Evolutionary conservation across 2,329 filamentous ascomycete species (phyloP).

Genomic region (Dryadomyces quercus-mongolicae): DNA sequence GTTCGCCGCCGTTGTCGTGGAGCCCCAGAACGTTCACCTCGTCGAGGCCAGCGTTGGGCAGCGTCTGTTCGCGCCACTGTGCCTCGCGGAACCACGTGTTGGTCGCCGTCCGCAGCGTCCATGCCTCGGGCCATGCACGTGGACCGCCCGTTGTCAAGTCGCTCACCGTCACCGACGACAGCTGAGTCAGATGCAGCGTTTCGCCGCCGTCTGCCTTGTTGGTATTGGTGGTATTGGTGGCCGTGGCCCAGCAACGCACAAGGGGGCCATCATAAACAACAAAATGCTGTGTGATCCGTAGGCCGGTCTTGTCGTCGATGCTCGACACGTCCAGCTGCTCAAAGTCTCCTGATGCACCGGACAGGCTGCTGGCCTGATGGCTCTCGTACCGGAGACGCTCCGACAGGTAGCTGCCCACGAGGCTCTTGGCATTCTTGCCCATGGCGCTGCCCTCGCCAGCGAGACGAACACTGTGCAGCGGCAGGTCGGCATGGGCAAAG

Average conservation of each 20-base stretch:
- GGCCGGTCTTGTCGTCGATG: constrained; percentile 9
- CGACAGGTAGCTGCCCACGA: constrained; percentile 15
- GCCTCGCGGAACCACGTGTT: constrained; percentile 21
- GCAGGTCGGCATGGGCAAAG: constrained; percentile 3
- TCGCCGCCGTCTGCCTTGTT: not conserved
- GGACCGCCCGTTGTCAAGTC: constrained; percentile 12
- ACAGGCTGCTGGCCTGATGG: too few species aligned
- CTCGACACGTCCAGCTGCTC: constrained; percentile 11
- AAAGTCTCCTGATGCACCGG: too few species aligned
- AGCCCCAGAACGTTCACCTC: constrained; percentile 14
- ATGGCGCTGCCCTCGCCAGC: constrained; percentile 15
- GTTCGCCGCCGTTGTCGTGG: constrained; percentile 5
- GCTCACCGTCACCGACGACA: constrained; percentile 16
- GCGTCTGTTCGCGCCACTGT: constrained; percentile 17
- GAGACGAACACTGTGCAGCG: constrained; percentile 14
- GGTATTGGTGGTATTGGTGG: constrained; percentile 18
- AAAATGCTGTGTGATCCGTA: constrained; percentile 14
- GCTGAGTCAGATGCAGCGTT: constrained; percentile 6
- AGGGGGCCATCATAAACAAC: constrained; percentile 12
- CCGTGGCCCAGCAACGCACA: constrained; percentile 12
- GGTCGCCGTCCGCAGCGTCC: not conserved
- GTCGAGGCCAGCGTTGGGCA: constrained; percentile 19
- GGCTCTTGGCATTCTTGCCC: constrained; percentile 16
- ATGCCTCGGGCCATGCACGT: not conserved
- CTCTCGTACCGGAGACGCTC: constrained; percentile 14